phyloP scores from a whole-genome alignment of 2,329 filamentous ascomycete genomes.

The Neopestalotiopsis sp. region DNA sequence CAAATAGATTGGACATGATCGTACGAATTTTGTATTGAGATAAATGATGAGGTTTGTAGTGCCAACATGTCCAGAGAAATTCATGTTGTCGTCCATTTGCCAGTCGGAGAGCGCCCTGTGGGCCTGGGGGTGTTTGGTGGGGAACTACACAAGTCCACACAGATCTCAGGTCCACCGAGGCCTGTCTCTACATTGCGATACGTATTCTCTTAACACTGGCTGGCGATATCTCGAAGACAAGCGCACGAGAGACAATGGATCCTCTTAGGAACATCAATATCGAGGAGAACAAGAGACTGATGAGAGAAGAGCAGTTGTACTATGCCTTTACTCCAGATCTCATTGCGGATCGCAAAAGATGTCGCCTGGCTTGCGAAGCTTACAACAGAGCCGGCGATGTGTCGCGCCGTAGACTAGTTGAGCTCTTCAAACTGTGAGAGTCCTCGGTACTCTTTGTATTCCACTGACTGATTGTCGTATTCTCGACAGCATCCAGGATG shows the following conservation, averaged over 20 bases:
- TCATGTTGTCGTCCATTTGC: neutral
- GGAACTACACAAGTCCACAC: neutral
- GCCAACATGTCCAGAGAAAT: neutral
- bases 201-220: neutral
- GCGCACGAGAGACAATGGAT: constrained; percentile 21
- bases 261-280: constrained; percentile 39
- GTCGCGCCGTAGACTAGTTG: constrained; percentile 64
- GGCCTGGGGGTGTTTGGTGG: neutral
- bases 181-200: neutral
- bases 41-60: neutral
- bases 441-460: neutral
- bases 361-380: constrained; percentile 61
- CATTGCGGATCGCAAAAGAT: constrained; percentile 65
- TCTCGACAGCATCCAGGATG: constrained; percentile 62
- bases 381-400: constrained; percentile 69
- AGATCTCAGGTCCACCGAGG: neutral
- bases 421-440: constrained; percentile 75
- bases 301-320: constrained; percentile 74
- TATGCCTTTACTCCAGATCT: constrained; percentile 75
- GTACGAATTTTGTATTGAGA: neutral
- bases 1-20: neutral
- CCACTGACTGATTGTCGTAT: constrained; percentile 4
- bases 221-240: too few relatives aligned
- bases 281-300: constrained; percentile 56
- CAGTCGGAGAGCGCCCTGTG: neutral